Evolutionary conservation across 139 green algal species (phyloP).

Genomic region (Picochlorum sp.): DNA sequence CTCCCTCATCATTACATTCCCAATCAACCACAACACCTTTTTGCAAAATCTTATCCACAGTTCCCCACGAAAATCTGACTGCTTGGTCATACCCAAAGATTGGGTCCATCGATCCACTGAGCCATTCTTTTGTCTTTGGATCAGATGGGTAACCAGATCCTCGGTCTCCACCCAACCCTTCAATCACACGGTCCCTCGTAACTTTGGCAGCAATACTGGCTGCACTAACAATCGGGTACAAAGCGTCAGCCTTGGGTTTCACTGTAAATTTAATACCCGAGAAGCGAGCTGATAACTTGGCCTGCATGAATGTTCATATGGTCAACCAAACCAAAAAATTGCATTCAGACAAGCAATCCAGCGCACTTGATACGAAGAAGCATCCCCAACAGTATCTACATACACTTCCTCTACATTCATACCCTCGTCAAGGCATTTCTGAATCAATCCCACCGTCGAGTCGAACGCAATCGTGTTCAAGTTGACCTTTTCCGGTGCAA

Average conservation of each 20-base stretch:
- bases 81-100: conserved; percentile 68
- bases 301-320: conserved; percentile 2
- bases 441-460: conserved; percentile 56
- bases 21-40: conserved; percentile 33
- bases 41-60: conserved; percentile 33
- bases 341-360: neutral
- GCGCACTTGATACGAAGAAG: conserved; percentile 27
- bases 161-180: conserved; percentile 4
- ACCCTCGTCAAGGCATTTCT: conserved; percentile 43
- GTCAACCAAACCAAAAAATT: neutral
- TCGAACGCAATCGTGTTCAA: conserved; percentile 67
- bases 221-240: conserved; percentile 84
- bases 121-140: conserved; percentile 68
- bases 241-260: conserved; percentile 72
- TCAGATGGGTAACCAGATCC: conserved; percentile 70
- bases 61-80: conserved; percentile 54
- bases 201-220: conserved; percentile 92
- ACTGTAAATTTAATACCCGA: conserved; percentile 59
- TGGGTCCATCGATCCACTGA: conserved; percentile 50
- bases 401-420: conserved; percentile 71
- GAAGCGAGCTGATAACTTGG: conserved; percentile 43
- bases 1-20: conserved; percentile 30
- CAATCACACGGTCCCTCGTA: conserved; percentile 27
- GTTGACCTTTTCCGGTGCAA: conserved; percentile 29
- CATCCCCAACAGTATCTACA: conserved; percentile 90